Percentiles rank a stretch among this genome's conserved stretches.
Evolutionary conservation across 441 rosid genomes (phyloP).

Genomic region (Pelargonium cotyledonis): DNA sequence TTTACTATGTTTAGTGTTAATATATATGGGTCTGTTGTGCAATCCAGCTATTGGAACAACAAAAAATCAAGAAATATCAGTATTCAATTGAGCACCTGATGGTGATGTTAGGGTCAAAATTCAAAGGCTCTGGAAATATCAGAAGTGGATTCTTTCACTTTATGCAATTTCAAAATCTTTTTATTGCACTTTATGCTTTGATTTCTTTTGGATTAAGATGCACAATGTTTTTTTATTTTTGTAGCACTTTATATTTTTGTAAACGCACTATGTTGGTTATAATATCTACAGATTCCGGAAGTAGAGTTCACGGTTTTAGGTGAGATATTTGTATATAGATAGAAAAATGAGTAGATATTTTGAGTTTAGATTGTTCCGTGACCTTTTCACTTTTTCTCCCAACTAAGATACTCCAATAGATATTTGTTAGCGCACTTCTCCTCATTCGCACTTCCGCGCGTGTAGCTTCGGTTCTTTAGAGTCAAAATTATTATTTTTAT

Average conservation of each 20-base stretch:
- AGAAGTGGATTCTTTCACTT: not conserved
- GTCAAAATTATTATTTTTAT: too few relatives aligned
- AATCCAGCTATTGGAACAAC: not conserved
- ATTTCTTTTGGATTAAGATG: not conserved
- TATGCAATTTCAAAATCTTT: not conserved
- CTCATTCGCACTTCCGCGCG: not conserved
- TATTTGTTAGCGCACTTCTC: not conserved
- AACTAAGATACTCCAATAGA: not conserved
- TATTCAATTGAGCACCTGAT: not conserved
- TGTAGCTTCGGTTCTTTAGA: not conserved
- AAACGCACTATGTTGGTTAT: not conserved
- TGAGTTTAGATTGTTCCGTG: not conserved
- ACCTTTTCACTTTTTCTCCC: not conserved
- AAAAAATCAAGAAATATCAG: not conserved
- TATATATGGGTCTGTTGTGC: not conserved
- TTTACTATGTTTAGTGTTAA: not conserved
- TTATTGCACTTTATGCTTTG: not conserved
- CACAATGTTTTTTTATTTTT: not conserved
- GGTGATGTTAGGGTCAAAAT: not conserved
- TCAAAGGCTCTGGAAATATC: not conserved
- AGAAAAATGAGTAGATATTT: conserved; percentile 3
- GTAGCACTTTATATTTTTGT: not conserved
- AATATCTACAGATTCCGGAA: too few relatives aligned
- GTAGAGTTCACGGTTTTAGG: too few relatives aligned
- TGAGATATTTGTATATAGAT: not conserved